Evolutionary conservation across 2,329 filamentous ascomycete genomes (phyloP).

Genomic region (Beauveria asiatica): DNA sequence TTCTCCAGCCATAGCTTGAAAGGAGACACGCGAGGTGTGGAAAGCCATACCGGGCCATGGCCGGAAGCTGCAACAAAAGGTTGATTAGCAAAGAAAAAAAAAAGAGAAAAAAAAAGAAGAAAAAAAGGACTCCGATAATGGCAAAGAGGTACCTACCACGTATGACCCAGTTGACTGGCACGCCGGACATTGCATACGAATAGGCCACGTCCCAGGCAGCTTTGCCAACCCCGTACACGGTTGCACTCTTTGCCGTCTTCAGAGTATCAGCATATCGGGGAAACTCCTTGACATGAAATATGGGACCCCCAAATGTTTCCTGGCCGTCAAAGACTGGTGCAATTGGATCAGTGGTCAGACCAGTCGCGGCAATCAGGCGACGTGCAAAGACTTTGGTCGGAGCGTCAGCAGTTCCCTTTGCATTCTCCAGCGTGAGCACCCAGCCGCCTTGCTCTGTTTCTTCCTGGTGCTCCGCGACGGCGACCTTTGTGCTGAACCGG

Average conservation of each 20-base stretch:
- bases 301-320: constrained; percentile 33
- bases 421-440: constrained; percentile 26
- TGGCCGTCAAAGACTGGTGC: constrained; percentile 39
- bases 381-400: constrained; percentile 27
- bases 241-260: constrained; percentile 33
- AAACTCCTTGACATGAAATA: constrained; percentile 45
- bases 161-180: constrained; percentile 53
- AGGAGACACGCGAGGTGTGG: constrained; percentile 55
- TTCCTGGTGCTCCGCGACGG: constrained; percentile 32
- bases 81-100: not conserved
- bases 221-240: constrained; percentile 56
- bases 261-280: constrained; percentile 31
- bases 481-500: constrained; percentile 30
- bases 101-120: too few relatives aligned
- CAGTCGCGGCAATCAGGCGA: constrained; percentile 47
- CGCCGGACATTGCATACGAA: constrained; percentile 45
- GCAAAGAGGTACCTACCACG: constrained; percentile 29
- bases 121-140: not conserved
- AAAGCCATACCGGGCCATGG: constrained; percentile 51
- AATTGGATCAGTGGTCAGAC: constrained; percentile 40
- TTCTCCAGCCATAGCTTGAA: constrained; percentile 61
- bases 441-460: constrained; percentile 29
- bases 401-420: not conserved
- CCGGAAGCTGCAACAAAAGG: constrained; percentile 30
- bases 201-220: constrained; percentile 59